These are phyloP conservation scores for Chenopodium formosanum DNA, from an alignment of 148 eudicot species.

Conservation along the genomic window DNA sequence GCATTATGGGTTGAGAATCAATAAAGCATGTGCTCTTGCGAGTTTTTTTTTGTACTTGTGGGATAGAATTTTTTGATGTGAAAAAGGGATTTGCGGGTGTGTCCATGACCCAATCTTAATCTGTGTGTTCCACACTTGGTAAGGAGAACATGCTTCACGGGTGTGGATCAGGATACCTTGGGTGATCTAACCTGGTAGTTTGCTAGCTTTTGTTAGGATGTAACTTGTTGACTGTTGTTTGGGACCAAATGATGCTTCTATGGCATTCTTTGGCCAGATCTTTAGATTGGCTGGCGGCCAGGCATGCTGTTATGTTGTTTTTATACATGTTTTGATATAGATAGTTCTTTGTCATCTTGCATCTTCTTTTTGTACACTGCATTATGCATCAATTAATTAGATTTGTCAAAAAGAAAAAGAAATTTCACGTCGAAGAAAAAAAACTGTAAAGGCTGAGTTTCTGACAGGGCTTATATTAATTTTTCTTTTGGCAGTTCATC, in stretches of 20 bases:
- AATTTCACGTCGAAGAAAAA: background rate
- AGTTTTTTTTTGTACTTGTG: background rate
- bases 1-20: background rate
- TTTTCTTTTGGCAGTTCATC: slow-evolving; percentile 64
- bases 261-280: background rate
- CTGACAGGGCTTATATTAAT: background rate
- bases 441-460: background rate
- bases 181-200: background rate
- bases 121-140: background rate
- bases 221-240: background rate
- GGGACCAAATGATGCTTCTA: background rate
- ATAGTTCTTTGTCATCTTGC: background rate
- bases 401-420: background rate
- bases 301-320: background rate
- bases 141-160: background rate
- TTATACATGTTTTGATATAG: background rate
- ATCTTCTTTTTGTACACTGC: background rate
- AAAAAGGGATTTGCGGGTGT: background rate
- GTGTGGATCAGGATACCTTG: background rate
- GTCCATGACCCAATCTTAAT: background rate
- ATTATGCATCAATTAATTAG: background rate
- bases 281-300: background rate
- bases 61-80: background rate
- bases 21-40: background rate
- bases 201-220: background rate